These are phyloP conservation scores for Silene uniflora DNA, from an alignment of 148 eudicot species.

Conservation along the genomic window DNA sequence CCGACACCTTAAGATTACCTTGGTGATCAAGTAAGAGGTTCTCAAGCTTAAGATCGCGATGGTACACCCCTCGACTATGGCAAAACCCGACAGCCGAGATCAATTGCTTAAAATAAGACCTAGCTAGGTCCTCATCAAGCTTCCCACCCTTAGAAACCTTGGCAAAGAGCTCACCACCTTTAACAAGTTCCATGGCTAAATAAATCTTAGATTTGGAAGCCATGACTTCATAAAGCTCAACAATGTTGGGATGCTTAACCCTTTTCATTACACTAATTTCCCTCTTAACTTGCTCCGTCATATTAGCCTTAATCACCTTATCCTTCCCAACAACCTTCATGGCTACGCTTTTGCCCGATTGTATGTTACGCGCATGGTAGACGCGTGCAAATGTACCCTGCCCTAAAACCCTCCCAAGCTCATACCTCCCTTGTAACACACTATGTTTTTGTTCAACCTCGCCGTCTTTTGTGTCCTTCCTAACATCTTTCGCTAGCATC, in stretches of 20 bases:
- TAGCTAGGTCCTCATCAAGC: constrained; percentile 42
- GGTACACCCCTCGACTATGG: constrained; percentile 78
- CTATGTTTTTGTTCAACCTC: constrained; percentile 21
- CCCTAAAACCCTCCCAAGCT: constrained; percentile 62
- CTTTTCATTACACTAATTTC: constrained; percentile 76
- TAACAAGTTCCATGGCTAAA: constrained; percentile 67
- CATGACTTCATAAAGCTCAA: constrained; percentile 68
- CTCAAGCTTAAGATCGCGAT: constrained; percentile 73
- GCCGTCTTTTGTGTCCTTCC: constrained; percentile 22
- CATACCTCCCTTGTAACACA: constrained; percentile 62
- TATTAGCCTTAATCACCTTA: constrained; percentile 58
- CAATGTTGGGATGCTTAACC: constrained; percentile 65
- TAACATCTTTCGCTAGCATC: constrained; percentile 31
- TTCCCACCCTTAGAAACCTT: constrained; percentile 52
- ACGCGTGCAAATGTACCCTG: constrained; percentile 83
- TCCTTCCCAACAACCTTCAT: constrained; percentile 77
- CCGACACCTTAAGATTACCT: constrained; percentile 57
- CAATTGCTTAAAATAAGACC: constrained; percentile 55
- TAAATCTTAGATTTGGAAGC: constrained; percentile 66
- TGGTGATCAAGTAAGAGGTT: constrained; percentile 52
- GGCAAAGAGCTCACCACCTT: constrained; percentile 67
- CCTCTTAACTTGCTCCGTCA: constrained; percentile 74
- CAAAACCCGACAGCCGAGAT: constrained; percentile 75
- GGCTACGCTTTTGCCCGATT: constrained; percentile 59
- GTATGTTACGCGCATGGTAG: constrained; percentile 59